Percentiles rank a stretch among this genome's conserved stretches.
Evolutionary conservation across 139 green algal genomes (phyloP).

Genomic region (Eudorina sp.): DNA sequence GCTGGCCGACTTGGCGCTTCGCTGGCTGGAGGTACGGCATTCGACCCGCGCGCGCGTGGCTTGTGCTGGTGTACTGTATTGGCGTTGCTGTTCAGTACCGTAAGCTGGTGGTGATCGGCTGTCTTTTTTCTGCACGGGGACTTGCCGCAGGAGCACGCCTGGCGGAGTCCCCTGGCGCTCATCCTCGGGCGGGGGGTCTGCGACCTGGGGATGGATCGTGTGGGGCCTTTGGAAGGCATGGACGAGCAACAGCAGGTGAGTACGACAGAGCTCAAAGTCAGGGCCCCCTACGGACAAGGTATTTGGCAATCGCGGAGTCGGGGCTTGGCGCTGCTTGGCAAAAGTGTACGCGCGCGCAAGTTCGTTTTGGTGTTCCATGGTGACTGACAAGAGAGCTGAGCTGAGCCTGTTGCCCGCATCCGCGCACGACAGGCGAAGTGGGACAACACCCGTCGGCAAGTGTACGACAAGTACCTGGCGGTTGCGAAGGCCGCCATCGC

Average conservation of each 20-base stretch:
- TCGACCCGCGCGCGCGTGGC: neutral
- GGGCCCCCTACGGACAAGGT: neutral
- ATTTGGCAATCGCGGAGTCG: neutral
- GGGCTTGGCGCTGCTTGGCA: no score
- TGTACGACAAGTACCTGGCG: neutral
- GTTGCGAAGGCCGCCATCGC: neutral
- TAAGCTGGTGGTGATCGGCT: no score
- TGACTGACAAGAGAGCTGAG: no score
- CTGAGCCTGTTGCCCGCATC: no score
- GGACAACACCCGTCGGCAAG: neutral
- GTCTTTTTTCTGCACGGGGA: neutral
- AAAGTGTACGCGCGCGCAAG: neutral
- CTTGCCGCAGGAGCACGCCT: neutral
- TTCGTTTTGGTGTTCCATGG: neutral
- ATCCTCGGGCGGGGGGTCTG: neutral
- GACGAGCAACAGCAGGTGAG: constrained; percentile 16
- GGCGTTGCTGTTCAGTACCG: no score
- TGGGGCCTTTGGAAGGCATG: constrained; percentile 3
- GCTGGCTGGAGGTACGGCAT: constrained; percentile 24
- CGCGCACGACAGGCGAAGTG: neutral
- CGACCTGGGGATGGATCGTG: constrained; percentile 2
- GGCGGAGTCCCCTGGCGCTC: constrained; percentile 9
- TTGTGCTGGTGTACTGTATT: no score
- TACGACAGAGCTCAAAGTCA: neutral
- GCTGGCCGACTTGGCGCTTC: constrained; percentile 13